These are phyloP conservation scores for Chloranthus sessilifolius DNA, from an alignment of 164 flowering plant species.

Conservation along the genomic window DNA sequence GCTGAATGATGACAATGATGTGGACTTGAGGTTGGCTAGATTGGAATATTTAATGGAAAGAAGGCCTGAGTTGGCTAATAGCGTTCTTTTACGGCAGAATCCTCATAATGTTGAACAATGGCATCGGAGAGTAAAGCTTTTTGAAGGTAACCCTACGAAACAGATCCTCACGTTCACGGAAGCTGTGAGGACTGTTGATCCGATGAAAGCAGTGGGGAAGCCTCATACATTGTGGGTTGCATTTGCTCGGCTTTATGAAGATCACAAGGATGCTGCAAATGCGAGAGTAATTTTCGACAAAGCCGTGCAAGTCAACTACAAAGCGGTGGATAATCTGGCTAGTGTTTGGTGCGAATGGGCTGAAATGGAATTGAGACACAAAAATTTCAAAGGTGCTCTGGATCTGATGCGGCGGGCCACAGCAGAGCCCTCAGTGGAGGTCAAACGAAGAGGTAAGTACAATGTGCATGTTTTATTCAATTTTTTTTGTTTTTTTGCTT, in stretches of 20 bases:
- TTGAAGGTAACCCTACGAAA: conserved; percentile 76
- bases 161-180: conserved; percentile 88
- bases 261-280: conserved; percentile 66
- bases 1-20: conserved; percentile 70
- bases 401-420: conserved; percentile 90
- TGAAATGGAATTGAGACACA: conserved; percentile 83
- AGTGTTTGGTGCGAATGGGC: conserved; percentile 98
- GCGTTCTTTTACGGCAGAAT: conserved; percentile 90
- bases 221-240: conserved; percentile 97
- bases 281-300: conserved; percentile 92
- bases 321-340: conserved; percentile 83
- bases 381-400: conserved; percentile 76
- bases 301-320: conserved; percentile 91
- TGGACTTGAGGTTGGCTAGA: conserved; percentile 74
- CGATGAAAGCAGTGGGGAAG: conserved; percentile 95
- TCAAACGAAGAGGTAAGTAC: conserved; percentile 82
- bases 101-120: conserved; percentile 98
- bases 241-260: conserved; percentile 83
- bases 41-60: conserved; percentile 75
- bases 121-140: conserved; percentile 88
- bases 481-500: not conserved
- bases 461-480: not conserved
- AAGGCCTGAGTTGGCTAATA: conserved; percentile 86
- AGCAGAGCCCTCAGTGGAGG: conserved; percentile 92
- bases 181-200: conserved; percentile 93